Percentiles rank a stretch among this genome's conserved stretches.
Conservation (phyloP, 2,329 filamentous ascomycete species). For the Trichoderma pleuroti region DNA sequence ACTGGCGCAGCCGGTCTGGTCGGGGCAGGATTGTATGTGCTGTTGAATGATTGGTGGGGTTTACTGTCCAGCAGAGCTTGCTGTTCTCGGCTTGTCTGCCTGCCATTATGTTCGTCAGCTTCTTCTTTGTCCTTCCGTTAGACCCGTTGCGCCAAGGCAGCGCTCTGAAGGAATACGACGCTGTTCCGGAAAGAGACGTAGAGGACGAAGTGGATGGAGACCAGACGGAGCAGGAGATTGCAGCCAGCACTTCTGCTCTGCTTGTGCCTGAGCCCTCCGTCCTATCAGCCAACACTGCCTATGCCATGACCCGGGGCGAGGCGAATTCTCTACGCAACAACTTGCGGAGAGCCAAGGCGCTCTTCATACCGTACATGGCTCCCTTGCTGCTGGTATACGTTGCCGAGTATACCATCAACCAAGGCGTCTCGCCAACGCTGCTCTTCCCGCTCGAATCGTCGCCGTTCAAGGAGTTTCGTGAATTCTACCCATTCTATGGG, state of each 20-base stretch:
- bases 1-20: slow-evolving; percentile 85
- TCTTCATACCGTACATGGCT: slow-evolving; percentile 82
- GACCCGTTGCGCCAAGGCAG: slow-evolving; percentile 51
- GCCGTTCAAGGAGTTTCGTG: slow-evolving; percentile 77
- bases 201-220: slow-evolving; percentile 37
- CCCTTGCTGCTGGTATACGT: slow-evolving; percentile 90
- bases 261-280: slow-evolving; percentile 42
- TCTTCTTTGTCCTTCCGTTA: slow-evolving; percentile 75
- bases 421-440: slow-evolving; percentile 84
- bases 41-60: slow-evolving; percentile 75
- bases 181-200: slow-evolving; percentile 43
- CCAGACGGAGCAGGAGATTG: slow-evolving; percentile 33
- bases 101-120: slow-evolving; percentile 76
- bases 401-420: slow-evolving; percentile 96
- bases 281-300: slow-evolving; percentile 20
- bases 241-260: slow-evolving; percentile 43
- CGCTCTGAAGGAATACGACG: slow-evolving; percentile 50
- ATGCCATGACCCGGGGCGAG: slow-evolving; percentile 30
- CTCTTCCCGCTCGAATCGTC: slow-evolving; percentile 75
- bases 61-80: slow-evolving; percentile 71
- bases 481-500: slow-evolving; percentile 92
- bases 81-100: slow-evolving; percentile 77
- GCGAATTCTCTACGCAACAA: slow-evolving; percentile 43
- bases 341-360: slow-evolving; percentile 61
- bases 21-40: slow-evolving; percentile 82